Conservation (phyloP, 306 rosid genomes). For the Inga oerstediana region DNA sequence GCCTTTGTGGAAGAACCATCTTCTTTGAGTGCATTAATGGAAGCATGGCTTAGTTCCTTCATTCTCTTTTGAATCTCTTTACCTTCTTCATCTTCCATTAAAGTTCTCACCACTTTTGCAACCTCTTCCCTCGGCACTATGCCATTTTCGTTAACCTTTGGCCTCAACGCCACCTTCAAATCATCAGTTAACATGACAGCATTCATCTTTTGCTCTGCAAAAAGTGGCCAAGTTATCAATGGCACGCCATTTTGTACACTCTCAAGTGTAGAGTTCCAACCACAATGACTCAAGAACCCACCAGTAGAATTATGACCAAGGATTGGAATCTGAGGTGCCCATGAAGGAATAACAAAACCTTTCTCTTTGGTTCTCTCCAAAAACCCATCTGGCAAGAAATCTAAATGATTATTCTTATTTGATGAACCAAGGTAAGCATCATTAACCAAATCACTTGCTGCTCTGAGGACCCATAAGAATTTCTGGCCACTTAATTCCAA, state of each 20-base stretch:
- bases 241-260: background rate
- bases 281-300: slow-evolving; percentile 16
- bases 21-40: slow-evolving; percentile 28
- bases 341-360: slow-evolving; percentile 32
- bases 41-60: slow-evolving; percentile 24
- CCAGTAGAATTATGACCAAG: slow-evolving; percentile 25
- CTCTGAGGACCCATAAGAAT: slow-evolving; percentile 19
- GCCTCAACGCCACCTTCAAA: background rate
- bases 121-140: background rate
- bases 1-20: slow-evolving; percentile 1
- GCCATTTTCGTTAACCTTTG: background rate
- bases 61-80: background rate
- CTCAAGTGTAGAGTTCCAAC: background rate
- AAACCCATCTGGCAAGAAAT: background rate
- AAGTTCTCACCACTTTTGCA: background rate
- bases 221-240: background rate
- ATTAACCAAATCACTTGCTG: slow-evolving; percentile 6
- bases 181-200: background rate
- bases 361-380: background rate
- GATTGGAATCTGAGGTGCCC: slow-evolving; percentile 41
- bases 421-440: slow-evolving; percentile 5
- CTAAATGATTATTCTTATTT: background rate
- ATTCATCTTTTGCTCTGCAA: background rate
- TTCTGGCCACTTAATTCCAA: slow-evolving; percentile 15
- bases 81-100: slow-evolving; percentile 35